Base-by-base conservation (phyloP, 306 rosid species). In the Cyamopsis tetragonoloba region DNA sequence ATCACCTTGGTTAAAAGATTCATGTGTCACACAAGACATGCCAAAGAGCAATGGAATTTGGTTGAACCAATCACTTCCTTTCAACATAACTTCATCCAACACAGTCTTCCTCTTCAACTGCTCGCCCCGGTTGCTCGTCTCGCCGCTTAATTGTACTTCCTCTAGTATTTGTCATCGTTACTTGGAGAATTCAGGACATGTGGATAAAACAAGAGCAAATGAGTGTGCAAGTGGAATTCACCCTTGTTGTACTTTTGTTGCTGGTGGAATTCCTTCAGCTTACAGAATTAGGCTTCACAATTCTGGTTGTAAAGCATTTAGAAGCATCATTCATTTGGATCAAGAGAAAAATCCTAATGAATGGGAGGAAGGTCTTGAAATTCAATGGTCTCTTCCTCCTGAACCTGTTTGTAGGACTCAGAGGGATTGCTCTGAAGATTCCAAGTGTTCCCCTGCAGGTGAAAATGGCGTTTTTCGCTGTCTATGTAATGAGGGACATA, bases 41-140 rank as follows among this genome's bases (percentile, higher is more conserved):
- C 77, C 54, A 49, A 79, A 76, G 14, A 81, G 98, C 59, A 91
- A 84, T 42, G 98, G 97, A 38, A 77, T 93, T 32, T 78, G 91
- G 97, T 76, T 89, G 51, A 93, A 93, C 59, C 96, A 88, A 62
- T 89, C 97, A 8, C 96, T 87, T 51, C 98, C 98, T 63, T 92
- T 89, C 84, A 86, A 80, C 49, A 31, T 86, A 66, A 86, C 98
- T 78, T 83, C 96, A 5, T 86, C 98, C 4, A 89, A 89, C 85
- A 93, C 97, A 12, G 64, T 93, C 23, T 84, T 93, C 71, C 86
- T 88, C 72, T 76, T 86, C 44, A 88, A 88, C 73, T 93, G 98
- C 62, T 89, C 98, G 3, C 99, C 96, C 0, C 85, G 96, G 46
- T 85, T 93, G 41, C 75, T 93, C 9, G 90, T 88, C 43, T 93